Percentiles rank a stretch among this genome's conserved stretches.
These are phyloP conservation scores for Euphorbia pulcherrima DNA, from an alignment of 345 rosid species.

Conservation along the genomic window DNA sequence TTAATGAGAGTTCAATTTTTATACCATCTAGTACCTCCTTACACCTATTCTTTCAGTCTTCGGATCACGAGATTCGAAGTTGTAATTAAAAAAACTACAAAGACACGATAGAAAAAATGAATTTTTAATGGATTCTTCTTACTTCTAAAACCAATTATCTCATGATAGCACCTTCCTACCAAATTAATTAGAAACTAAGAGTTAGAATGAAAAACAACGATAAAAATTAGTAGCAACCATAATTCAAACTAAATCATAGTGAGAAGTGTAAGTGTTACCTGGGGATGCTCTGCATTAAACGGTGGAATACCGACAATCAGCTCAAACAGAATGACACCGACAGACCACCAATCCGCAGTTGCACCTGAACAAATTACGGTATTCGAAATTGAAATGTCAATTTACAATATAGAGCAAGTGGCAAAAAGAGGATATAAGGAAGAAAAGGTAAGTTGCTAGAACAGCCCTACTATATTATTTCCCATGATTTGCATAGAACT, in stretches of 20 bases:
- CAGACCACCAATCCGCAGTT: slow-evolving; percentile 99
- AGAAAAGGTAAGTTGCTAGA: not conserved
- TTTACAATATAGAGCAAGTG: not conserved
- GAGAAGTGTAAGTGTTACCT: slow-evolving; percentile 36
- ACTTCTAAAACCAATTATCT: no score
- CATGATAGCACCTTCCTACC: no score
- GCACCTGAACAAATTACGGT: slow-evolving; percentile 50
- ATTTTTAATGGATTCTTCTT: no score
- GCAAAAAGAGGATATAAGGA: no score
- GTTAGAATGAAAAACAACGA: not conserved
- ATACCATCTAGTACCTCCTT: not conserved
- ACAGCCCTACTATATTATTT: not conserved
- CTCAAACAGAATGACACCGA: slow-evolving; percentile 89
- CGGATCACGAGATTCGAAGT: not conserved
- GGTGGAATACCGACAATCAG: slow-evolving; percentile 97
- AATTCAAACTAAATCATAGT: slow-evolving; percentile 7
- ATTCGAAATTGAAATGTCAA: not conserved
- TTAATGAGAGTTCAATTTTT: no score
- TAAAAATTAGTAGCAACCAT: slow-evolving; percentile 9
- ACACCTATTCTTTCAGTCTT: not conserved
- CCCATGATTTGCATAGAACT: slow-evolving; percentile 8
- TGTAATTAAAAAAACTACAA: not conserved
- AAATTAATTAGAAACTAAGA: no score
- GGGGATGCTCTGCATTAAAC: slow-evolving; percentile 94
- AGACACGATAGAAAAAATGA: not conserved